phyloP scores from a whole-genome alignment of 345 rosid genomes.

The Populus davidiana region DNA sequence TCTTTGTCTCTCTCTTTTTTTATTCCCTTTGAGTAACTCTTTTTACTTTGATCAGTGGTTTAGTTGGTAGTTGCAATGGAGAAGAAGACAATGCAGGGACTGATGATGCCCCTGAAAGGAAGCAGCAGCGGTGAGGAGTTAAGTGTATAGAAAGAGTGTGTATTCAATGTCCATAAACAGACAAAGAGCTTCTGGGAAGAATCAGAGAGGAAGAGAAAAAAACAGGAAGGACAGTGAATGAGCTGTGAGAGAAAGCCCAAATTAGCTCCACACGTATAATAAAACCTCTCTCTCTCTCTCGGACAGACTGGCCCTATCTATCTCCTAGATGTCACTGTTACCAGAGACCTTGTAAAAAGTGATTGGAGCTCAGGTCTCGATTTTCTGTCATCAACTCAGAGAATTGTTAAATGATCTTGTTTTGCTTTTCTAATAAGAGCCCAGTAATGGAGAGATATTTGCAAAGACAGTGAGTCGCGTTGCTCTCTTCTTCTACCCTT shows the following conservation, averaged over 20 bases:
- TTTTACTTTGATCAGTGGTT: not conserved
- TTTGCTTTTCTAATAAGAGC: not conserved
- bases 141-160: not conserved
- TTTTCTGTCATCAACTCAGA: not conserved
- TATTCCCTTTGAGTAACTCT: not conserved
- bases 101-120: not conserved
- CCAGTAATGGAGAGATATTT: too few species aligned
- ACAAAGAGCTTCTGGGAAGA: not conserved
- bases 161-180: not conserved
- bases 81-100: conserved; percentile 3
- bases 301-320: not conserved
- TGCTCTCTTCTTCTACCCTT: not conserved
- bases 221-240: not conserved
- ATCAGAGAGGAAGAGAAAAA: not conserved
- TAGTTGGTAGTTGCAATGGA: not conserved
- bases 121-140: not conserved
- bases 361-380: not conserved
- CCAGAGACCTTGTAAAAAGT: not conserved
- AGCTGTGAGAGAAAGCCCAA: not conserved
- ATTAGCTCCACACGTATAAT: not conserved
- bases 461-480: not conserved
- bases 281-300: not conserved
- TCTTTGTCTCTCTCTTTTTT: not conserved
- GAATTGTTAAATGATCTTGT: not conserved
- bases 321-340: not conserved